These are phyloP conservation scores for Neurospora africana DNA, from an alignment of 495 filamentous ascomycete genomes.

Conservation along the genomic window DNA sequence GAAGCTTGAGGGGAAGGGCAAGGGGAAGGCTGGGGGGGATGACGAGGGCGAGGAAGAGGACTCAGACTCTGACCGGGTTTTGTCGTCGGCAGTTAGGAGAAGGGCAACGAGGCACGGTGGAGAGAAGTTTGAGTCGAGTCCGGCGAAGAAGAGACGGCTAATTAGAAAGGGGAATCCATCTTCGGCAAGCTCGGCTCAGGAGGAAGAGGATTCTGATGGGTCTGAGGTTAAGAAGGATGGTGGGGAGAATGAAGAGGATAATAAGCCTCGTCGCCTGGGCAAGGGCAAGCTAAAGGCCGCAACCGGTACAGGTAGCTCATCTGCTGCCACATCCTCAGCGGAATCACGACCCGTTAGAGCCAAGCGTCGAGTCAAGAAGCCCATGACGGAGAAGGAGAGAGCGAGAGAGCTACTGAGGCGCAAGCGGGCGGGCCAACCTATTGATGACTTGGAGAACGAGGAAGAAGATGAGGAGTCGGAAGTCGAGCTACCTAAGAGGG, in stretches of 20 bases:
- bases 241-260: background rate
- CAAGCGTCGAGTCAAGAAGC: background rate
- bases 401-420: constrained; percentile 18
- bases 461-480: constrained; percentile 18
- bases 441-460: constrained; percentile 29
- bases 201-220: background rate
- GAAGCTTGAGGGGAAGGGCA: background rate
- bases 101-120: background rate
- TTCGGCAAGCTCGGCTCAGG: background rate
- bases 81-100: background rate
- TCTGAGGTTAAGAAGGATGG: background rate
- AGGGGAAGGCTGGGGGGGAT: background rate
- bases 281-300: background rate
- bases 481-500: constrained; percentile 7
- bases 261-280: background rate
- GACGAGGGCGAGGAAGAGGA: background rate
- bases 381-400: constrained; percentile 17
- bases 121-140: background rate
- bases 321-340: background rate
- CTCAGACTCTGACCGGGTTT: background rate
- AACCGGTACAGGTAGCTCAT: background rate
- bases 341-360: background rate
- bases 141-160: background rate
- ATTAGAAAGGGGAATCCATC: background rate
- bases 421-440: constrained; percentile 45